phyloP scores from a whole-genome alignment of 2,329 filamentous ascomycete species.

The Pyrenophora seminiperda region DNA sequence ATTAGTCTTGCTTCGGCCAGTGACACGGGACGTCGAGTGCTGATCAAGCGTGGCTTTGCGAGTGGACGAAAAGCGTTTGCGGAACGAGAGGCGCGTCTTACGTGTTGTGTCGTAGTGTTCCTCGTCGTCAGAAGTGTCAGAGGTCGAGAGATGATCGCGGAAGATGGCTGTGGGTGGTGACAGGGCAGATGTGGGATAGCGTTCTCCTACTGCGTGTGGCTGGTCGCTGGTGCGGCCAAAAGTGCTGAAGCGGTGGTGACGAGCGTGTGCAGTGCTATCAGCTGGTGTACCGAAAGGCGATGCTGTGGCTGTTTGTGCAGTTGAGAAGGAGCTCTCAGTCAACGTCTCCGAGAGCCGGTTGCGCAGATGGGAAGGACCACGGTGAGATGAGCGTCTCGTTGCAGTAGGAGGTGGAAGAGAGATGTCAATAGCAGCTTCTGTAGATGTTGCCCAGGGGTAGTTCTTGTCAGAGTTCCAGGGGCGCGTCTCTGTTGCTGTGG shows the following conservation, averaged over 20 bases:
- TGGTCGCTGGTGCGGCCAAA: slow-evolving; percentile 33
- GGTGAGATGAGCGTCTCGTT: slow-evolving; percentile 32
- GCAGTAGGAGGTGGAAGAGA: slow-evolving; percentile 47
- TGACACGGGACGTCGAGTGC: slow-evolving; percentile 7
- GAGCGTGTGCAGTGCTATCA: slow-evolving; percentile 20
- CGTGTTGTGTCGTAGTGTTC: slow-evolving; percentile 28
- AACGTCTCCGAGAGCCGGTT: slow-evolving; percentile 36
- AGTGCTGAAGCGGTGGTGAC: slow-evolving; percentile 27
- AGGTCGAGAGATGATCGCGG: slow-evolving; percentile 31
- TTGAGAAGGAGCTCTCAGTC: slow-evolving; percentile 28
- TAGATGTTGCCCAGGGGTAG: slow-evolving; percentile 52
- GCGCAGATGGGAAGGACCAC: slow-evolving; percentile 39
- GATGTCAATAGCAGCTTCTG: slow-evolving; percentile 47
- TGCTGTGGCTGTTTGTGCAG: slow-evolving; percentile 18
- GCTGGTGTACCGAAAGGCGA: slow-evolving; percentile 21
- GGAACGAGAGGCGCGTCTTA: slow-evolving; percentile 31
- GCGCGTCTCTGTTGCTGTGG: slow-evolving; percentile 44
- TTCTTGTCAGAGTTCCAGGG: slow-evolving; percentile 57
- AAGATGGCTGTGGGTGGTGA: slow-evolving; percentile 48
- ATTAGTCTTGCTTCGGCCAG: slow-evolving; percentile 20
- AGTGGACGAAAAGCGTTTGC: slow-evolving; percentile 31
- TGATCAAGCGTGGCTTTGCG: slow-evolving; percentile 21
- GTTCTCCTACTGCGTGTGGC: slow-evolving; percentile 52
- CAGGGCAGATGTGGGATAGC: slow-evolving; percentile 55
- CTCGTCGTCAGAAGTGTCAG: slow-evolving; percentile 38